A percentile compares a stretch with the other conserved stretches of the same genome.
Conservation (phyloP, 2,329 filamentous ascomycete genomes). For the Fusarium nisikadoi region DNA sequence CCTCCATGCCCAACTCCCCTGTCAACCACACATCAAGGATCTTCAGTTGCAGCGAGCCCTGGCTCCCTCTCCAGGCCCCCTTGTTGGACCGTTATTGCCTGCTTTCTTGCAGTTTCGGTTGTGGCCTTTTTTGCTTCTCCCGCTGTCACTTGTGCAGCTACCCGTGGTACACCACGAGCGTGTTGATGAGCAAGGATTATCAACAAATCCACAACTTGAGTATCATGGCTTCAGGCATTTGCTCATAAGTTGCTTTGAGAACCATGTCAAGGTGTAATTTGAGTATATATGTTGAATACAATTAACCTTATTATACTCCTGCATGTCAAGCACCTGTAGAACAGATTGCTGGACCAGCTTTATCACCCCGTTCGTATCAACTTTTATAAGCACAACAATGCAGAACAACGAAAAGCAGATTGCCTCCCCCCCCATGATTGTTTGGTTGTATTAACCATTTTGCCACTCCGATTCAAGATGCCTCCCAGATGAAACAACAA, state of each 20-base stretch:
- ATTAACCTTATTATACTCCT: slow-evolving; percentile 18
- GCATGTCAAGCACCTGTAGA: background rate
- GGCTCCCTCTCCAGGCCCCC: background rate
- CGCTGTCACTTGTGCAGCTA: slow-evolving; percentile 37
- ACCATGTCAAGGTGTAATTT: background rate
- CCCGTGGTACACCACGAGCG: background rate
- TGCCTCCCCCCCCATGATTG: slow-evolving; percentile 22
- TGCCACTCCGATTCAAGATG: background rate
- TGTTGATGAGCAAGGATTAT: background rate
- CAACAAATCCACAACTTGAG: background rate
- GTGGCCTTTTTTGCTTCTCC: slow-evolving; percentile 39
- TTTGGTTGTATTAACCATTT: slow-evolving; percentile 20
- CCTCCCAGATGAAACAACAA: slow-evolving; percentile 15
- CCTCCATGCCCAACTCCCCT: slow-evolving; percentile 4
- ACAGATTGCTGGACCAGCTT: background rate
- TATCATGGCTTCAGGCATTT: background rate
- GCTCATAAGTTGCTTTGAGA: background rate
- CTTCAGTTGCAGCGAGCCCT: background rate
- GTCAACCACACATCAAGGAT: slow-evolving; percentile 17
- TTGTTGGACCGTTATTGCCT: slow-evolving; percentile 14
- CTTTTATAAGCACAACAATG: slow-evolving; percentile 14
- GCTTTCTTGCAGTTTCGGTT: slow-evolving; percentile 22
- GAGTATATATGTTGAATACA: slow-evolving; percentile 27
- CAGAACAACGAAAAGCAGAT: slow-evolving; percentile 15
- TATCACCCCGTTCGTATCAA: background rate